These are phyloP conservation scores for Microbotryum silenes-acaulis DNA, from an alignment of 1,284 basidiomycete genomes.

Conservation along the genomic window DNA sequence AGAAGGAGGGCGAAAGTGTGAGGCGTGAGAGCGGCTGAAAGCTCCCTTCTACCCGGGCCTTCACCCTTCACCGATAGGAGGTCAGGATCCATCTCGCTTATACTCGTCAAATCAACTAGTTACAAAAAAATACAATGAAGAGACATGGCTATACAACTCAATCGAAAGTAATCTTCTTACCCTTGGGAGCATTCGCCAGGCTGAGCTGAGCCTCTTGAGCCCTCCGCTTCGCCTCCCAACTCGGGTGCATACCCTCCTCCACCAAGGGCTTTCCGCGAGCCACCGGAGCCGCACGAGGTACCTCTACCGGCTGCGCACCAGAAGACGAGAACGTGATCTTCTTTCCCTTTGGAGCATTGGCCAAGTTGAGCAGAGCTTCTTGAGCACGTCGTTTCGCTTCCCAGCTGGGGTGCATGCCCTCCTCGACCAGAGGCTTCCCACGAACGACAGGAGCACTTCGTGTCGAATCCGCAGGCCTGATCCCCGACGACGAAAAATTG, in stretches of 20 bases:
- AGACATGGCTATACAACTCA: too few relatives aligned
- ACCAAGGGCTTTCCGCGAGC: slow-evolving; percentile 26
- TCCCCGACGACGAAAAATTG: slow-evolving; percentile 8
- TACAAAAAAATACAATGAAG: too few relatives aligned
- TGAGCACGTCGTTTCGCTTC: slow-evolving; percentile 74
- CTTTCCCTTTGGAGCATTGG: slow-evolving; percentile 39
- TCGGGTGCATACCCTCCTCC: slow-evolving; percentile 64
- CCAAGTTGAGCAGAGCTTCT: slow-evolving; percentile 45
- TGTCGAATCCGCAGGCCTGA: slow-evolving; percentile 13
- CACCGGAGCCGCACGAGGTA: too few relatives aligned
- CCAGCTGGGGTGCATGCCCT: slow-evolving; percentile 82
- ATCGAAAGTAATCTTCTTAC: slow-evolving; percentile 48
- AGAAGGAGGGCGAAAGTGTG: too few relatives aligned
- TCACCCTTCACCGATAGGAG: too few relatives aligned
- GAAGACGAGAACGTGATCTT: slow-evolving; percentile 45
- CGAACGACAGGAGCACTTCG: slow-evolving; percentile 18
- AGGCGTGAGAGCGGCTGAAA: too few relatives aligned
- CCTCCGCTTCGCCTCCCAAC: slow-evolving; percentile 82
- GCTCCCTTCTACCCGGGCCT: too few relatives aligned
- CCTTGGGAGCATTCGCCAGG: slow-evolving; percentile 33
- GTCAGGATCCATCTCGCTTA: too few relatives aligned
- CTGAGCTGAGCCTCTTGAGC: slow-evolving; percentile 53
- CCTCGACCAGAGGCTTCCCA: slow-evolving; percentile 38
- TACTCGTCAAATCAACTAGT: too few relatives aligned
- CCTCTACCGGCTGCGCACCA: too few relatives aligned